Evolutionary conservation across 345 rosid species (phyloP), one percentile per base, ranked within the genome.

Genomic region (Mallotus nudiflorus): DNA sequence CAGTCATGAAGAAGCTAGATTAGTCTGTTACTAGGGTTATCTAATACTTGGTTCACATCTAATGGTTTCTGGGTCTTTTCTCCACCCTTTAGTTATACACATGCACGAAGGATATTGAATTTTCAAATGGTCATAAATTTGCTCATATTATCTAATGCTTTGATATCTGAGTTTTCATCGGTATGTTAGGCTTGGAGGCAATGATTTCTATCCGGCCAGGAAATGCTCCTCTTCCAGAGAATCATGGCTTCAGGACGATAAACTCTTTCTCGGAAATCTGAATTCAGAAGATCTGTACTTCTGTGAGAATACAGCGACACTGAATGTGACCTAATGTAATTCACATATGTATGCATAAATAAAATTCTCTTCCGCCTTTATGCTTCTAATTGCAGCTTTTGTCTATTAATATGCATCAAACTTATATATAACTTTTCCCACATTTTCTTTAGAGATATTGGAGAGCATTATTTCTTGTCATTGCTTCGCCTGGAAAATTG

Each of bases 171-270:
- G 19, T 11, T 65, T 45, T 45, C 20, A 9, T 40, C 5, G 6
- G 1, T 14, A 18, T 37, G 45, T 33, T 35, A 77, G 81, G 77
- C 57, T 64, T 73, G 70, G 65, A 73, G 62, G 81, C 58, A 52
- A 18, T 52, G 49, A 33, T 77, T 33, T 73, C 77, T 20, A 51
- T 73, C 55, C 66, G 74, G 18, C 73, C 48, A 0, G 81, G 81
- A 58, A 77, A 77, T 33, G 71, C 71, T 3, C 57, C 74, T 12
- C 77, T 77, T 57, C 81, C 77, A 13, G 74, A 56, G 27, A 58
- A 77, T 65, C 81, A 77, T 19, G 77, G 67, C 27, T 77, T 73
- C 67, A 68, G 57, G 77, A 77, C 77, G 22, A 58, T 77, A 46
- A 77, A 25, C 49, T 64, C 68, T 22, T 77, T 77, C 27, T 44